These are phyloP conservation scores for Pisolithus thermaeus DNA, from an alignment of 1,284 basidiomycete species.

Conservation along the genomic window DNA sequence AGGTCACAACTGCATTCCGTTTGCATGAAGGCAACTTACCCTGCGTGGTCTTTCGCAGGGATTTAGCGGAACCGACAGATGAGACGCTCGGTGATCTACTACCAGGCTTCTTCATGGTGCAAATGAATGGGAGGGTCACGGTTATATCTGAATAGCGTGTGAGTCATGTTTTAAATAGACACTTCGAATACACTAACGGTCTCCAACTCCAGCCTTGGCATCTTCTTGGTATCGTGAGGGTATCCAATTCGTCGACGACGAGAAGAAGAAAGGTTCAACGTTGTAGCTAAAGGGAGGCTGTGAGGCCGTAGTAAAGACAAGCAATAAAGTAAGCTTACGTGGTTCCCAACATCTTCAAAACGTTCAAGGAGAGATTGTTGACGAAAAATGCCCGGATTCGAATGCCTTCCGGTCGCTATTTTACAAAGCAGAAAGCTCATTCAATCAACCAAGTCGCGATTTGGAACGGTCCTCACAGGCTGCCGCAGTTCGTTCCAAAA, in stretches of 20 bases:
- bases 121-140: constrained; percentile 39
- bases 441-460: neutral
- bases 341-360: constrained; percentile 44
- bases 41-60: constrained; percentile 4
- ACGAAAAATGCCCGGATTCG: constrained; percentile 40
- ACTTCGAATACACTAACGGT: constrained; percentile 38
- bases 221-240: constrained; percentile 44
- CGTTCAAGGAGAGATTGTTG: constrained; percentile 36
- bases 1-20: neutral
- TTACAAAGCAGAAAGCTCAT: neutral
- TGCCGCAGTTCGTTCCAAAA: constrained; percentile 2
- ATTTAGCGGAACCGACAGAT: neutral
- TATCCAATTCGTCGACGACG: constrained; percentile 45
- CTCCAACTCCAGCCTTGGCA: constrained; percentile 31
- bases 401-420: constrained; percentile 26
- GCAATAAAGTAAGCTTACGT: constrained; percentile 22
- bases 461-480: neutral
- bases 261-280: constrained; percentile 48
- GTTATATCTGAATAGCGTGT: constrained; percentile 32
- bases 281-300: constrained; percentile 4
- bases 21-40: constrained; percentile 13
- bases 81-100: constrained; percentile 7
- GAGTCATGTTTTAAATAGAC: neutral
- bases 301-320: neutral
- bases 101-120: constrained; percentile 23